These are phyloP conservation scores for Rostrohypoxylon terebratum DNA, from an alignment of 495 filamentous ascomycete genomes.

Conservation along the genomic window DNA sequence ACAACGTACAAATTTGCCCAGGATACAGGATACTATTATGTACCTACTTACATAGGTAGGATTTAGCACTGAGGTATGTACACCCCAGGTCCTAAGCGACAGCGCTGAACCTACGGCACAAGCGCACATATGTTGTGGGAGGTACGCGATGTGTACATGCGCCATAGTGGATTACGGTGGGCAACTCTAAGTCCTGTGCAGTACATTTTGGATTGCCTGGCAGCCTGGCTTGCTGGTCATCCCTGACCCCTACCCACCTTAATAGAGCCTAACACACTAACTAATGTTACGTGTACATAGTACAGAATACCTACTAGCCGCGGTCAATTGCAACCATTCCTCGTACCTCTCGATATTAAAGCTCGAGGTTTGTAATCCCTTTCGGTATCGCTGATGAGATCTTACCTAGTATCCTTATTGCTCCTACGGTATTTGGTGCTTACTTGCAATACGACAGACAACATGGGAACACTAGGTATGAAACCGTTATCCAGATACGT, in stretches of 20 bases:
- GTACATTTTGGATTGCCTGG: constrained; percentile 23
- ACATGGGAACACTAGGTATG: neutral
- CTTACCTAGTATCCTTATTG: constrained; percentile 6
- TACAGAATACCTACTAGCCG: constrained; percentile 33
- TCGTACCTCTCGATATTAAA: constrained; percentile 15
- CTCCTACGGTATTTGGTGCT: constrained; percentile 9
- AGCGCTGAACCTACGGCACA: neutral
- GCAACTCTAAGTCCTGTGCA: constrained; percentile 26
- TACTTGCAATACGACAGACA: neutral
- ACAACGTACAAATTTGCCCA: neutral
- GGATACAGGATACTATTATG: neutral
- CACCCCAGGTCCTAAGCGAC: constrained; percentile 23
- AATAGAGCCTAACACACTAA: constrained; percentile 35
- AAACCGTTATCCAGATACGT: neutral
- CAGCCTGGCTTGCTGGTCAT: constrained; percentile 15
- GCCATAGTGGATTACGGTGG: constrained; percentile 31
- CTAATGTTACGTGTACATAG: constrained; percentile 37
- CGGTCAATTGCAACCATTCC: constrained; percentile 19
- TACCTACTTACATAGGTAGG: neutral
- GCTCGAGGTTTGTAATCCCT: constrained; percentile 8
- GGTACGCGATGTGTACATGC: constrained; percentile 36
- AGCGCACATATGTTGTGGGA: neutral
- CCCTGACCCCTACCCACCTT: constrained; percentile 34
- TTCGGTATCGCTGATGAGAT: constrained; percentile 5
- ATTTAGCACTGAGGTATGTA: constrained; percentile 10